Conservation (phyloP, 73 alveolate species). For the Paramecium caudatum region DNA sequence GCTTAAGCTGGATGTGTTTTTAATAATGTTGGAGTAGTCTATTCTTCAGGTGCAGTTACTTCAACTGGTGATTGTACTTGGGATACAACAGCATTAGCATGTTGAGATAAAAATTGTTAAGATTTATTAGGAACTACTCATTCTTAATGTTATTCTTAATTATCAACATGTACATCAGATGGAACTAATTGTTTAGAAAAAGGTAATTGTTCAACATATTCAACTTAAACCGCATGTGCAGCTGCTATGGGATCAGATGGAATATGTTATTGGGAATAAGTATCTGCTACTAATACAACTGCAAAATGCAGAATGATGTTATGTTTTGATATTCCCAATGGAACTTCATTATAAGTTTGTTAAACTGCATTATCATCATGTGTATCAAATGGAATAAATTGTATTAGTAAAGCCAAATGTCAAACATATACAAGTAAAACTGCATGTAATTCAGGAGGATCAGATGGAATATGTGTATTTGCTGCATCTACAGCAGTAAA, state of each 20-base stretch:
- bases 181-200: neutral
- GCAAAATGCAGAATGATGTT: constrained; percentile 5
- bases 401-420: constrained; percentile 34
- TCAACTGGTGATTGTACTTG: constrained; percentile 43
- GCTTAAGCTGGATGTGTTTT: constrained; percentile 21
- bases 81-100: constrained; percentile 18
- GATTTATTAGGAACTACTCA: constrained; percentile 17
- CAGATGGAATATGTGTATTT: constrained; percentile 55
- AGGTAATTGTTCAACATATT: constrained; percentile 13
- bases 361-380: constrained; percentile 1
- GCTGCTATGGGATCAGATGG: constrained; percentile 57
- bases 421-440: neutral
- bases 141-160: constrained; percentile 1
- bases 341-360: neutral
- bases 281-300: constrained; percentile 9
- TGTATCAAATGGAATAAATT: constrained; percentile 48
- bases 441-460: constrained; percentile 50
- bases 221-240: neutral
- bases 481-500: neutral
- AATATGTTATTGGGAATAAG: neutral
- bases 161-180: constrained; percentile 12
- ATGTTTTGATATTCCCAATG: neutral
- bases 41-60: constrained; percentile 11
- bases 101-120: constrained; percentile 12
- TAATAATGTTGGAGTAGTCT: neutral